A percentile compares a stretch with the other conserved stretches of the same genome.
These are phyloP conservation scores for Spongospora subterranea DNA, from an alignment of 208 protist species.

Conservation along the genomic window DNA sequence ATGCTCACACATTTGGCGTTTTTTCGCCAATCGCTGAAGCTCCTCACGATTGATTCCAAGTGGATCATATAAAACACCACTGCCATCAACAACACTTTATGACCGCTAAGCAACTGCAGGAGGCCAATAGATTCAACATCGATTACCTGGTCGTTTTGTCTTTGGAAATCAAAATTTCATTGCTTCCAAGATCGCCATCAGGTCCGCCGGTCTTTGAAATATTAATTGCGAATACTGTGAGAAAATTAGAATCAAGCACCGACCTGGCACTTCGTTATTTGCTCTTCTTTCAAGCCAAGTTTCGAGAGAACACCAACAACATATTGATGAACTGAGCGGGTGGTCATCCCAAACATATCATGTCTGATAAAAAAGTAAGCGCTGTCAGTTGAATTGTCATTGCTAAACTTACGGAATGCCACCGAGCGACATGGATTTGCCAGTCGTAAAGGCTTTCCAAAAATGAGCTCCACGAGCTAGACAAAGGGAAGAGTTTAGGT, in stretches of 20 bases:
- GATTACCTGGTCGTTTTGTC: slow-evolving; percentile 81
- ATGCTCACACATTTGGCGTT: slow-evolving; percentile 80
- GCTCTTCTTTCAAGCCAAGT: slow-evolving; percentile 81
- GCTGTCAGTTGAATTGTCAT: neutral
- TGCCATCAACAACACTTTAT: slow-evolving; percentile 82
- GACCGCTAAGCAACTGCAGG: neutral
- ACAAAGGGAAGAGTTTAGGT: slow-evolving; percentile 72
- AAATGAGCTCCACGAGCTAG: slow-evolving; percentile 75
- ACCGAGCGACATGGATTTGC: slow-evolving; percentile 86
- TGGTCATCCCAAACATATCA: slow-evolving; percentile 87
- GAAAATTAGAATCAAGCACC: neutral
- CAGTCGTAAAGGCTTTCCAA: slow-evolving; percentile 95
- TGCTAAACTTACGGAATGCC: slow-evolving; percentile 84
- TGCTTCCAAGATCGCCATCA: slow-evolving; percentile 92
- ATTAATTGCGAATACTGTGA: neutral
- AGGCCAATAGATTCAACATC: neutral
- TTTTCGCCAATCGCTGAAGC: slow-evolving; percentile 81
- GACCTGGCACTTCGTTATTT: slow-evolving; percentile 86
- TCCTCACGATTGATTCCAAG: slow-evolving; percentile 85
- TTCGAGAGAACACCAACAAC: slow-evolving; percentile 85
- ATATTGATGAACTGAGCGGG: slow-evolving; percentile 88
- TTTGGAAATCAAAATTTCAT: slow-evolving; percentile 89
- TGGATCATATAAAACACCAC: slow-evolving; percentile 89
- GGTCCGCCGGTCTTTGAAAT: slow-evolving; percentile 86
- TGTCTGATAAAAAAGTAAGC: slow-evolving; percentile 69